phyloP scores from a whole-genome alignment of 176 grass and related monocot genomes.

The Juncus inflexus region DNA sequence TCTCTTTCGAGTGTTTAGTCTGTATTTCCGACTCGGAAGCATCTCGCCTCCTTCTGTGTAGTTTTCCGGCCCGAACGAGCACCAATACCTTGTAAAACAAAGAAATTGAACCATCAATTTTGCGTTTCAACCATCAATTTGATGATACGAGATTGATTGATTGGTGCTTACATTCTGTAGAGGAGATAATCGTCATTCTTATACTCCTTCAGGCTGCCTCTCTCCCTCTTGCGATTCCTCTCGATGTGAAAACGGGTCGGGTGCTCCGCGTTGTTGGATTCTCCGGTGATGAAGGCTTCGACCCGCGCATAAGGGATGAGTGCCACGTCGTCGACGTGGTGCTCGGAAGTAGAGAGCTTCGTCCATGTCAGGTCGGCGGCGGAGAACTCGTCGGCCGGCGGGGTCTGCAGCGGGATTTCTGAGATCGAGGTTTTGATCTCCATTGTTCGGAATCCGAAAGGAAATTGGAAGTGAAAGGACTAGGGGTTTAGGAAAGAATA shows the following conservation, averaged over 20 bases:
- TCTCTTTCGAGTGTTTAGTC: conserved; percentile 73
- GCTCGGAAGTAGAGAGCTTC: conserved; percentile 57
- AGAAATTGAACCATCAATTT: neutral
- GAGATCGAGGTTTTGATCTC: conserved; percentile 45
- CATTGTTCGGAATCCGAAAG: conserved; percentile 27
- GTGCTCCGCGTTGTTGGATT: conserved; percentile 60
- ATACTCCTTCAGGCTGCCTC: conserved; percentile 52
- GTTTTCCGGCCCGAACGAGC: conserved; percentile 93
- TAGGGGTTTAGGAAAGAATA: conserved; percentile 7
- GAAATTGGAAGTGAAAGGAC: neutral
- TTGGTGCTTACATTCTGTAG: conserved; percentile 53
- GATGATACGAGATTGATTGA: neutral
- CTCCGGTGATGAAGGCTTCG: conserved; percentile 75
- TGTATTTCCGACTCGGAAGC: conserved; percentile 77
- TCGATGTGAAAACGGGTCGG: conserved; percentile 89
- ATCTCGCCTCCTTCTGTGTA: conserved; percentile 78
- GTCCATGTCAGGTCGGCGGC: conserved; percentile 63
- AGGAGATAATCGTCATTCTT: conserved; percentile 71
- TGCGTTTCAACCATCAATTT: neutral
- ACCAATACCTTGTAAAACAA: conserved; percentile 65
- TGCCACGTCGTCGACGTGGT: conserved; percentile 67
- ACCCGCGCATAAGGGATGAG: conserved; percentile 68
- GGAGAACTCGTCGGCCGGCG: conserved; percentile 68
- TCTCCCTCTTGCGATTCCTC: conserved; percentile 65
- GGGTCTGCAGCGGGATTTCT: conserved; percentile 68